These are phyloP conservation scores for Vanderwaltozyma yarrowii DNA, from an alignment of 805 yeast species.

Conservation along the genomic window DNA sequence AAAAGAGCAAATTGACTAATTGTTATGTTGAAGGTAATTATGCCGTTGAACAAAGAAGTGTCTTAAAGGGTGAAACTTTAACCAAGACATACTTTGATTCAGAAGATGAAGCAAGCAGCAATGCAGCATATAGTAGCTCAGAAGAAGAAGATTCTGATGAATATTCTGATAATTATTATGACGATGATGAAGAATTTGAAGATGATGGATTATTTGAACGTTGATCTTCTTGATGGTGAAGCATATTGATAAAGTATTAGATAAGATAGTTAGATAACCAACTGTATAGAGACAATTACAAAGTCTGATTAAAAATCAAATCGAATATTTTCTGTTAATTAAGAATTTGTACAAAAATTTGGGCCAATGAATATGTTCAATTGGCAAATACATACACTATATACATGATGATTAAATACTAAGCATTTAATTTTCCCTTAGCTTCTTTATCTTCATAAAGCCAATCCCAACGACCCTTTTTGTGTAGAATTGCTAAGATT, in stretches of 20 bases:
- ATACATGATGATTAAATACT: background rate
- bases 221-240: no score
- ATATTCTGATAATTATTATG: slow-evolving; percentile 33
- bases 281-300: no score
- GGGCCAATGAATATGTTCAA: no score
- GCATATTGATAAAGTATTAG: no score
- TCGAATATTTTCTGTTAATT: background rate
- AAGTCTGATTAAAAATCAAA: no score
- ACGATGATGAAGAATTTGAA: slow-evolving; percentile 36
- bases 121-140: slow-evolving; percentile 27
- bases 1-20: slow-evolving; percentile 57
- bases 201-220: slow-evolving; percentile 59
- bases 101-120: slow-evolving; percentile 16
- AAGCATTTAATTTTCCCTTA: background rate
- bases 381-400: no score
- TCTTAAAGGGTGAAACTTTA: slow-evolving; percentile 50
- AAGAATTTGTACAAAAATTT: background rate
- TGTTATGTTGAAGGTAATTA: slow-evolving; percentile 82
- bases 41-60: slow-evolving; percentile 46
- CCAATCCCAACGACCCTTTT: slow-evolving; percentile 91
- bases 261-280: no score
- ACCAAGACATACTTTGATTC: slow-evolving; percentile 25
- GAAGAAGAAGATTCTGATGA: slow-evolving; percentile 28
- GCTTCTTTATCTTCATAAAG: slow-evolving; percentile 29
- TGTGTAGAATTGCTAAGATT: slow-evolving; percentile 87